A percentile compares a stretch with the other conserved stretches of the same genome.
These are phyloP conservation scores for Eustoma russellianum DNA, from an alignment of 257 asterid species.

Conservation along the genomic window DNA sequence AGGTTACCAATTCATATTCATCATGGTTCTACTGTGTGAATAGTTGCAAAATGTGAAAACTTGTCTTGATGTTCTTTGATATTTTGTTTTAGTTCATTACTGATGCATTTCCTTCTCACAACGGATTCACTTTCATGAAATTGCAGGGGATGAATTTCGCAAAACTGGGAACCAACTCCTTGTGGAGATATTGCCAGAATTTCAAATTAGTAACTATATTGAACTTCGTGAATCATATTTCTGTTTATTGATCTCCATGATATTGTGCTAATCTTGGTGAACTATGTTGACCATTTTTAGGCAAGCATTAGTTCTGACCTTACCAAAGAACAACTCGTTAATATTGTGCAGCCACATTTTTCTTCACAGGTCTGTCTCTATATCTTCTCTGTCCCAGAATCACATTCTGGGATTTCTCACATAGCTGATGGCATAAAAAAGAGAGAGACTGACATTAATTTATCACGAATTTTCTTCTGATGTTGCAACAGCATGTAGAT, in stretches of 20 bases:
- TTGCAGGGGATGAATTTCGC: slow-evolving; percentile 52
- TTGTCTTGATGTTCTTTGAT: no score
- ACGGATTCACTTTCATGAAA: slow-evolving; percentile 7
- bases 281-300: slow-evolving; percentile 24
- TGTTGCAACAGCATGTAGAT: slow-evolving; percentile 49
- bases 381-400: neutral
- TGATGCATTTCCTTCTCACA: no score
- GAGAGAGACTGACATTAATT: no score
- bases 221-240: neutral
- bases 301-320: slow-evolving; percentile 47
- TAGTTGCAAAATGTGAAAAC: no score
- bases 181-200: slow-evolving; percentile 76
- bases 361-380: slow-evolving; percentile 51
- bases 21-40: no score
- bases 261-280: slow-evolving; percentile 2
- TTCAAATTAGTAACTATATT: slow-evolving; percentile 54
- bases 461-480: neutral
- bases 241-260: slow-evolving; percentile 1
- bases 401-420: no score
- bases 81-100: no score
- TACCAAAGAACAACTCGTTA: slow-evolving; percentile 59
- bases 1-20: no score
- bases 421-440: neutral
- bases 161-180: slow-evolving; percentile 74
- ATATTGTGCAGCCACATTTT: slow-evolving; percentile 63